Conservation (phyloP, 1,284 basidiomycete species). For the Puccinia coronata region DNA sequence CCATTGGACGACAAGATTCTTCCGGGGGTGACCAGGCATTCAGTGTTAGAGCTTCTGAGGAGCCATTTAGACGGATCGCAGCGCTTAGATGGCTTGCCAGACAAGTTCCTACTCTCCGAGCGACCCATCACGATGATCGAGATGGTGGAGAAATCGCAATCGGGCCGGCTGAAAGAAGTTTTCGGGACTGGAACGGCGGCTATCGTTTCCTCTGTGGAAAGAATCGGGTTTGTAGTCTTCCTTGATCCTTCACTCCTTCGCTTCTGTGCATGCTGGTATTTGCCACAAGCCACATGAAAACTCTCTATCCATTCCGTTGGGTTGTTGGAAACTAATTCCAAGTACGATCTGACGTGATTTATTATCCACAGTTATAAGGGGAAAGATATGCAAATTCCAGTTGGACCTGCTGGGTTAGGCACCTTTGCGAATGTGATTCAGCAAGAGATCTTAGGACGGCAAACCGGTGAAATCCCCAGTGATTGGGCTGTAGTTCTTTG, state of each 20-base stretch:
- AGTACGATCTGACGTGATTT: background rate
- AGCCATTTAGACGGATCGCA: slow-evolving; percentile 69
- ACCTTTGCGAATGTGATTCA: slow-evolving; percentile 78
- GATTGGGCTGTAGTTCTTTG: slow-evolving; percentile 66
- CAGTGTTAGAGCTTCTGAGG: slow-evolving; percentile 77
- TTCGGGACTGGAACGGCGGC: slow-evolving; percentile 94
- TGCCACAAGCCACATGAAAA: no score
- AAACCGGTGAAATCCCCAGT: slow-evolving; percentile 79
- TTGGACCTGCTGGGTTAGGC: slow-evolving; percentile 83
- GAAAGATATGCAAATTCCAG: slow-evolving; percentile 78
- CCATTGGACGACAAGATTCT: slow-evolving; percentile 93
- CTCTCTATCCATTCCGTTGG: no score
- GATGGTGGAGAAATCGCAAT: slow-evolving; percentile 71
- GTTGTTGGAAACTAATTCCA: background rate
- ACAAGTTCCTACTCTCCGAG: slow-evolving; percentile 74
- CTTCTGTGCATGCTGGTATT: no score
- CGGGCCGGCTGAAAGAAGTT: slow-evolving; percentile 78
- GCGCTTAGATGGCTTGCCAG: slow-evolving; percentile 65
- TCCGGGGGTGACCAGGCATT: slow-evolving; percentile 92
- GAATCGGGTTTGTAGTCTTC: slow-evolving; percentile 28
- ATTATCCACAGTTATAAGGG: slow-evolving; percentile 67
- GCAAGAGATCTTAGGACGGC: slow-evolving; percentile 82
- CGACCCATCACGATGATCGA: slow-evolving; percentile 86
- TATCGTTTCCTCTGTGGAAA: slow-evolving; percentile 55
- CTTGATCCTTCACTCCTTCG: background rate